These are phyloP conservation scores for Thalassiosira profunda DNA, from an alignment of 108 stramenopile genomes.

Conservation along the genomic window DNA sequence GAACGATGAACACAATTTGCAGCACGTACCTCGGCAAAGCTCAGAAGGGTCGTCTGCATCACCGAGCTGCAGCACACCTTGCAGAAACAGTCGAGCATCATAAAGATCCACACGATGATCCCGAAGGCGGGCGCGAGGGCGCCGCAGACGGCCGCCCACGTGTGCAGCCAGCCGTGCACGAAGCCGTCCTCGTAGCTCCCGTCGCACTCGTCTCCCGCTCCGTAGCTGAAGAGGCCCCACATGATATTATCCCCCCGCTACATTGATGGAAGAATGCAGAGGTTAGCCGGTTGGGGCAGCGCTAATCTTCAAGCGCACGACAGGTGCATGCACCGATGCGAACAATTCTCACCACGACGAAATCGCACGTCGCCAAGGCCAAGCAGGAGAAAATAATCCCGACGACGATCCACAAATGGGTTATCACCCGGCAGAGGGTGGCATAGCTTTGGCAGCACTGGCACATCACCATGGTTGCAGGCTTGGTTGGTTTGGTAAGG, in stretches of 20 bases:
- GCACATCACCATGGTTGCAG: background rate
- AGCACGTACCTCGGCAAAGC: no score
- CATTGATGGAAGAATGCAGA: background rate
- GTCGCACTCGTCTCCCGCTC: no score
- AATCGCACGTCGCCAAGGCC: background rate
- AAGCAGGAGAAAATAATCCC: background rate
- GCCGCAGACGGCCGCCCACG: background rate
- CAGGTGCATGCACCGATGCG: background rate
- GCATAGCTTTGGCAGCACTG: background rate
- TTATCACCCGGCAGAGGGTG: background rate
- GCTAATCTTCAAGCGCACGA: background rate
- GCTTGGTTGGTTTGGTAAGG: no score
- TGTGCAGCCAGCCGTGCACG: background rate
- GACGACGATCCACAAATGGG: slow-evolving; percentile 4
- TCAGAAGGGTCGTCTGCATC: background rate
- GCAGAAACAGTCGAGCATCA: slow-evolving; percentile 7
- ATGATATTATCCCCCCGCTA: no score
- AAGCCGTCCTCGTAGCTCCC: no score
- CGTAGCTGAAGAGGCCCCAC: no score
- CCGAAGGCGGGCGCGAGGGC: background rate
- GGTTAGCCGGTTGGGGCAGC: background rate
- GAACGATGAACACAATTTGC: no score
- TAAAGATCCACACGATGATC: background rate
- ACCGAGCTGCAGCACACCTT: slow-evolving; percentile 4
- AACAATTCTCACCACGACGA: background rate